These are phyloP conservation scores for Alternaria novae-zelandiae DNA, from an alignment of 2,329 filamentous ascomycete genomes.

Conservation along the genomic window DNA sequence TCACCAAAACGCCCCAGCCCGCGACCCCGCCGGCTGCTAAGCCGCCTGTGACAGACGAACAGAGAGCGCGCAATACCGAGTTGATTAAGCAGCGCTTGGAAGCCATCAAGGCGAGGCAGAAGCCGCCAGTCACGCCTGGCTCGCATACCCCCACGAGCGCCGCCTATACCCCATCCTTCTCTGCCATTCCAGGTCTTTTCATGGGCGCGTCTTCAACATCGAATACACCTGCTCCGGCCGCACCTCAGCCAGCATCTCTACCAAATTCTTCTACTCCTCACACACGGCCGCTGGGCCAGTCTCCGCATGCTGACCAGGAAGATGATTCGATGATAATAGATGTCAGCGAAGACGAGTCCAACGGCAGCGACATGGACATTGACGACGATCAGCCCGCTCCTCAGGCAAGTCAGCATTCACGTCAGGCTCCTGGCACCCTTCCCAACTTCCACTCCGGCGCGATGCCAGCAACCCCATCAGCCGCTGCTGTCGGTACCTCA, in stretches of 20 bases:
- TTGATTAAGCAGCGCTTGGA: slow-evolving; percentile 80
- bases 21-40: slow-evolving; percentile 17
- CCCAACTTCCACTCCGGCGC: slow-evolving; percentile 36
- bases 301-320: slow-evolving; percentile 58
- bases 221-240: slow-evolving; percentile 7
- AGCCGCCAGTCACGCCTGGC: slow-evolving; percentile 13
- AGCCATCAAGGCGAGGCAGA: slow-evolving; percentile 52
- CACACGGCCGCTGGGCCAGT: slow-evolving; percentile 70
- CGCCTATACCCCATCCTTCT: slow-evolving; percentile 26
- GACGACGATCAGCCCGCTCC: slow-evolving; percentile 58
- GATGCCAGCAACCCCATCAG: slow-evolving; percentile 25
- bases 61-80: slow-evolving; percentile 71
- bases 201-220: slow-evolving; percentile 47
- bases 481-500: slow-evolving; percentile 40
- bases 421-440: slow-evolving; percentile 20
- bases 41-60: slow-evolving; percentile 41
- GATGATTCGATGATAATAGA: slow-evolving; percentile 78
- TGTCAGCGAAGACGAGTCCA: slow-evolving; percentile 76
- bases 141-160: slow-evolving; percentile 8
- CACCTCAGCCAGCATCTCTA: slow-evolving; percentile 56
- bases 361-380: slow-evolving; percentile 70
- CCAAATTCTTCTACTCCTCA: slow-evolving; percentile 36
- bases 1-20: slow-evolving; percentile 20
- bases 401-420: slow-evolving; percentile 11
- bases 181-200: slow-evolving; percentile 60